Evolutionary conservation across 2,329 filamentous ascomycete species (phyloP).

Genomic region (Aureobasidium sp.): DNA sequence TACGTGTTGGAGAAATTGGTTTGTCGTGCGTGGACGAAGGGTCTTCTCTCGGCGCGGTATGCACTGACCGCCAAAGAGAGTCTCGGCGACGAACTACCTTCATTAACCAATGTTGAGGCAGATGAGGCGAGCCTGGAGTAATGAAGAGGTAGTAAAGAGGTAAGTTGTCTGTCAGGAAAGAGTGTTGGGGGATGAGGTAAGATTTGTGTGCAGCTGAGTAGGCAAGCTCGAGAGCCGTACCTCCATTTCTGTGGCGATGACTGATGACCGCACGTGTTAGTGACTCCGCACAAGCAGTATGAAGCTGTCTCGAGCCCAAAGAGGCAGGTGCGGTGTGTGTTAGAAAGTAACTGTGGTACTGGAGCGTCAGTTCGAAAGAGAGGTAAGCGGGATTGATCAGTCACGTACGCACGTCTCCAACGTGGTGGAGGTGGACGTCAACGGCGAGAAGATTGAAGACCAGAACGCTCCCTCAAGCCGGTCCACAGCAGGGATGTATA

Average conservation of each 20-base stretch:
- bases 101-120: not conserved
- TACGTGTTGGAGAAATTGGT: not conserved
- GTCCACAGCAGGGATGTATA: not conserved
- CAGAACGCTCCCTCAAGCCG: not conserved
- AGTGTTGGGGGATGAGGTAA: not conserved
- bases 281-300: not conserved
- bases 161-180: too few species aligned
- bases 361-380: not conserved
- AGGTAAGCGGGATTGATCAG: not conserved
- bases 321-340: not conserved
- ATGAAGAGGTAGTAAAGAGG: not conserved
- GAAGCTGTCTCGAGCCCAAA: not conserved
- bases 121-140: not conserved
- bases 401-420: not conserved
- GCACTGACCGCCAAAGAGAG: not conserved
- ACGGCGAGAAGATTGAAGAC: not conserved
- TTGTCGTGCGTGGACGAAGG: not conserved
- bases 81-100: not conserved
- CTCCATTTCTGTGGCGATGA: not conserved
- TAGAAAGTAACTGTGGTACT: not conserved
- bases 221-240: not conserved
- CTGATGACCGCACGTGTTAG: not conserved
- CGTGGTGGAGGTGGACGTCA: not conserved
- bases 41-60: not conserved
- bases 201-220: not conserved